Base-by-base conservation (phyloP, 805 yeast genomes). In the Candida boleticola region DNA sequence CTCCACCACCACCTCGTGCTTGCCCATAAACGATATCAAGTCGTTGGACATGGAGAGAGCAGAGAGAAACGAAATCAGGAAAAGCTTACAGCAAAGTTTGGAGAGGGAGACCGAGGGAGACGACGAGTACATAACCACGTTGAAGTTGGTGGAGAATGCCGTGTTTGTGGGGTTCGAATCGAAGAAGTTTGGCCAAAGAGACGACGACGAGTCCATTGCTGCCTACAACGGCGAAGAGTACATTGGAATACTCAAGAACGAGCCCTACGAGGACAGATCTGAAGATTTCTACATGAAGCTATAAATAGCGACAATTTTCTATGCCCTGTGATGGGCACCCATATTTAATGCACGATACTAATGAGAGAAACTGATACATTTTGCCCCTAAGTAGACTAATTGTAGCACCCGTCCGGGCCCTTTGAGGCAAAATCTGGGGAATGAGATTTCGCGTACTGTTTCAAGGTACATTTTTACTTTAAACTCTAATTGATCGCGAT, bases 121-220 rank as follows among this genome's bases (percentile, higher is more conserved):
- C 25, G 35, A 31, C 33, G 35, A 37, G 2, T 43, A 31, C 29
- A 37, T 26, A 3, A 48, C 53, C 3, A 46, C 40, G 18, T 29
- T 59, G 7, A 40, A 47, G 11, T 44, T 57, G 13, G 47, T 59
- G 30, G 61, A 45, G 41, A 59, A 58, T 42, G 51, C 46, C 21
- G 29, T 58, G 25, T 49, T 56, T 18, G 31, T 59, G 17, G 45
- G 53, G 2, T 35, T 49, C 7, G 42, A 39, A 18, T n/a, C n/a
- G n/a, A n/a, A n/a, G 42, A 39, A 20, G 31, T 22, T 36, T 11
- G 37, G 14, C 6, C n/a, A 13, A 22, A 29, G 5, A 18, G 18
- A 18, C 25, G 21, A 25, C 31, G 21, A 26, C 20, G 39, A 41
- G 21, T 25, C 35, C 21, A 14, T 18, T 23, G 10, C 11, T 23